Percentiles rank a stretch among this genome's conserved stretches.
phyloP scores from a whole-genome alignment of 768 basidiomycete species.

The Macrolepiota albuminosa region DNA sequence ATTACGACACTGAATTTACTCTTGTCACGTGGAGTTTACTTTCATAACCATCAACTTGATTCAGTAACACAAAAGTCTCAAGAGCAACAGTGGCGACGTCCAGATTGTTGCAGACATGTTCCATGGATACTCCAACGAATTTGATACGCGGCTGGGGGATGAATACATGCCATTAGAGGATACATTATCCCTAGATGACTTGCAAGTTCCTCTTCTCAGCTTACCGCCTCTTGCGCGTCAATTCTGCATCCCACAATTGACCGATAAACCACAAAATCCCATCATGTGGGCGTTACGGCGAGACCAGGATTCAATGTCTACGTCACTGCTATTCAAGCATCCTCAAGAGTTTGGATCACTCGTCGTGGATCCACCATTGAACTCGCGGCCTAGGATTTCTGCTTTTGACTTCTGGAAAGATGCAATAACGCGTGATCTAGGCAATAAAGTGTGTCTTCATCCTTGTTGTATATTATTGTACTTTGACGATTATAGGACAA shows the following conservation, averaged over 20 bases:
- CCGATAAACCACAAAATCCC: slow-evolving; percentile 75
- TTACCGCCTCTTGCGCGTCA: slow-evolving; percentile 31
- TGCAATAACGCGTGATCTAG: slow-evolving; percentile 18
- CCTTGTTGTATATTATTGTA: background rate
- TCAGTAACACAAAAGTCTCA: too few species aligned
- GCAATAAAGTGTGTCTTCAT: slow-evolving; percentile 16
- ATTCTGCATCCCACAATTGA: slow-evolving; percentile 63
- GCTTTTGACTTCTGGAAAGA: slow-evolving; percentile 16
- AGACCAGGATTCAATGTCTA: slow-evolving; percentile 10
- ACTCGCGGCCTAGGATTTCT: background rate
- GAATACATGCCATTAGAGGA: slow-evolving; percentile 8
- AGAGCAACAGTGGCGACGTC: background rate
- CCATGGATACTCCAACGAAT: background rate
- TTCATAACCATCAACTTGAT: too few species aligned
- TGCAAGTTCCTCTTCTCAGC: slow-evolving; percentile 17
- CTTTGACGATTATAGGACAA: slow-evolving; percentile 31
- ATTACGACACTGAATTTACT: background rate
- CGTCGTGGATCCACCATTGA: slow-evolving; percentile 17
- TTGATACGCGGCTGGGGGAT: background rate
- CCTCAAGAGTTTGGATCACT: slow-evolving; percentile 27
- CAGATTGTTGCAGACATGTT: slow-evolving; percentile 2
- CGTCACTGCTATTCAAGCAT: slow-evolving; percentile 13
- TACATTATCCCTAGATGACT: slow-evolving; percentile 17
- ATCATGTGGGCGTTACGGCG: slow-evolving; percentile 56
- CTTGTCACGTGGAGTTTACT: background rate